Conservation (phyloP, 31 red algal genomes). For the Odonthalia washingtoniensis region DNA sequence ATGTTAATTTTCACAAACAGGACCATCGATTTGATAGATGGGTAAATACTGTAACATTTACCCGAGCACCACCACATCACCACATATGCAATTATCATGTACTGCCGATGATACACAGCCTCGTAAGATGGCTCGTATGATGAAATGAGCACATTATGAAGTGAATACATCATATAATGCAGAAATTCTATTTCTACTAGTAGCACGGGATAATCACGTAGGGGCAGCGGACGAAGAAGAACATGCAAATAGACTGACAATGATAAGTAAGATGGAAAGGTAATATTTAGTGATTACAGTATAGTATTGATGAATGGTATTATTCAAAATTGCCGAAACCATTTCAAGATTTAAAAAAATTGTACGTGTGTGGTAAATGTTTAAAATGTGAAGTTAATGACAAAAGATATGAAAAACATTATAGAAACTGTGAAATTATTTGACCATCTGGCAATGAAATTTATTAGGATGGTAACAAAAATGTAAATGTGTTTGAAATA, state of each 20-base stretch:
- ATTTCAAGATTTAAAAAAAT: constrained; percentile 17
- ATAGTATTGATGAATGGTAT: constrained; percentile 78
- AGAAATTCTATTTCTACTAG: too few species aligned
- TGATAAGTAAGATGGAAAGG: constrained; percentile 49
- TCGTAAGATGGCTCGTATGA: not conserved
- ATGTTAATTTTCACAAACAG: not conserved
- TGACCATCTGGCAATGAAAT: constrained; percentile 61
- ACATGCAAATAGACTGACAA: not conserved
- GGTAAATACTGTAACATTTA: not conserved
- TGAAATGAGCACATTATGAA: too few species aligned
- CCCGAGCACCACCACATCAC: not conserved
- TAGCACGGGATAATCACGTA: not conserved
- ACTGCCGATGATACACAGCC: not conserved
- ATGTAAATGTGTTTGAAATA: constrained; percentile 69
- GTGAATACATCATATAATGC: not conserved
- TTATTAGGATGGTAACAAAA: constrained; percentile 43
- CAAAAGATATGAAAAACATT: constrained; percentile 45
- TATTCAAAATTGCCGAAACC: constrained; percentile 67
- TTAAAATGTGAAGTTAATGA: constrained; percentile 58
- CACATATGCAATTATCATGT: not conserved
- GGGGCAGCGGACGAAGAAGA: not conserved
- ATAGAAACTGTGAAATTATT: constrained; percentile 48
- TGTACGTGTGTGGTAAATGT: constrained; percentile 76
- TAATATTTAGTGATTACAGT: constrained; percentile 55
- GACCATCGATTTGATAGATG: not conserved